Percentiles rank a stretch among this genome's conserved stretches.
These are phyloP conservation scores for Pilasporangium apinafurcum DNA, from an alignment of 352 stramenopile genomes.

Conservation along the genomic window DNA sequence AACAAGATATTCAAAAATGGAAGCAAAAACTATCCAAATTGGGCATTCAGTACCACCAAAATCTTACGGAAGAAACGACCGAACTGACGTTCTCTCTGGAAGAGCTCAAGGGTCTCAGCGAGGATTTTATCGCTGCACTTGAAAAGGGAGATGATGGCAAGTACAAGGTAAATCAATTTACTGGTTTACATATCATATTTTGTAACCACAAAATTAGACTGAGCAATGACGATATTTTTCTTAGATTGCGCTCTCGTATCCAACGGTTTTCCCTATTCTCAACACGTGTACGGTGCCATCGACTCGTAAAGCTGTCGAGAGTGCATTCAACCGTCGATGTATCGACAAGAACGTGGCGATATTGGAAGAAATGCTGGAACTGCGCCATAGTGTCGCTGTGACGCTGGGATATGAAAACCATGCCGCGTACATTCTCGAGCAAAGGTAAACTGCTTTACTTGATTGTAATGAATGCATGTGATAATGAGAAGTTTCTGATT, in stretches of 20 bases:
- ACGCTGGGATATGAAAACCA: conserved; percentile 81
- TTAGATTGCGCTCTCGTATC: conserved; percentile 81
- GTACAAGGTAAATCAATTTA: conserved; percentile 50
- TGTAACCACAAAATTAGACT: too few relatives aligned
- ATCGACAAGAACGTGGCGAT: conserved; percentile 79
- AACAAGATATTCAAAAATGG: conserved; percentile 65
- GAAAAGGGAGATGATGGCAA: conserved; percentile 65
- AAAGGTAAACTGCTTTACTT: conserved; percentile 35
- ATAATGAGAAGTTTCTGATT: conserved; percentile 13
- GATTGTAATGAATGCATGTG: conserved; percentile 7
- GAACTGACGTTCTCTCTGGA: conserved; percentile 70
- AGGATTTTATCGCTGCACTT: conserved; percentile 72
- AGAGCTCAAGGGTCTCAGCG: conserved; percentile 72
- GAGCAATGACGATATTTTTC: not conserved
- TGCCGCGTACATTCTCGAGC: conserved; percentile 77
- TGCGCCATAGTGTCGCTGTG: conserved; percentile 71
- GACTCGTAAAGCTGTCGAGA: conserved; percentile 75
- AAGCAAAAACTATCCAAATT: conserved; percentile 86
- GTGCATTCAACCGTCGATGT: conserved; percentile 79
- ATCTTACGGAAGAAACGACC: conserved; percentile 81
- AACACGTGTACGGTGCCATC: conserved; percentile 80
- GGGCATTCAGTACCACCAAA: conserved; percentile 78
- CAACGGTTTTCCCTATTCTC: conserved; percentile 86
- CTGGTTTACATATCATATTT: too few relatives aligned
- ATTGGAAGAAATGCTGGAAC: conserved; percentile 75